Evolutionary conservation across 441 rosid genomes (phyloP), one percentile per base, ranked within the genome.

Genomic region (Eutrema salsugineum): DNA sequence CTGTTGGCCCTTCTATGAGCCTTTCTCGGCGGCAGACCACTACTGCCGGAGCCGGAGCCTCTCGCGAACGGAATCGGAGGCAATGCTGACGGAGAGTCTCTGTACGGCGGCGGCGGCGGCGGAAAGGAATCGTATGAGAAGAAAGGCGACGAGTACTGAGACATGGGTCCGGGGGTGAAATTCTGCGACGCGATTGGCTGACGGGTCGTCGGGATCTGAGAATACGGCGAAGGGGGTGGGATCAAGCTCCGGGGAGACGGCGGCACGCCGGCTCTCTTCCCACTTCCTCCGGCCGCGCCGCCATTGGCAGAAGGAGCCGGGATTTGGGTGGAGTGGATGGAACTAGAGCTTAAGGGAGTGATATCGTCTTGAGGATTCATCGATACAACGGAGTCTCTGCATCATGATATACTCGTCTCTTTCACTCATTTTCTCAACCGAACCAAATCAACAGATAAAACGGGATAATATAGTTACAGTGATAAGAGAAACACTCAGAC

Each of bases 1-100:
- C 93, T 91, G 51, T 64, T 83, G 43, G 90, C 87, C 77, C 94
- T 80, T 60, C 87, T 79, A 69, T 91, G 96, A 7, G 87, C 78
- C 57, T 91, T 85, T 9, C 85, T 63, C 0, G 88, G 88, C 3
- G 94, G 96, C 70, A 85, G 82, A 72, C 24, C 24, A 22, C 82
- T 68, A 30, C 15, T 6, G 30, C 38, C n/a, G 36, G 65, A 86
- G 30, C 38, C n/a, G 36, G 65, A 86, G 42, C 46, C 75, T 49
- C 88, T 65, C 1, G 74, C 79, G 75, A 79, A 80, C 16, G 90
- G 85, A 0, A 90, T 79, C 2, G 90, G 91, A 7, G 87, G 91
- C 72, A 84, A 75, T 1, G 63, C 8, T 0, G 81, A 71, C 0
- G 85, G 80, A 14, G 87, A 70, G 54, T 84, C 86, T 4, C 84